phyloP scores from a whole-genome alignment of 257 asterid species.

The Solanum sejunctum region DNA sequence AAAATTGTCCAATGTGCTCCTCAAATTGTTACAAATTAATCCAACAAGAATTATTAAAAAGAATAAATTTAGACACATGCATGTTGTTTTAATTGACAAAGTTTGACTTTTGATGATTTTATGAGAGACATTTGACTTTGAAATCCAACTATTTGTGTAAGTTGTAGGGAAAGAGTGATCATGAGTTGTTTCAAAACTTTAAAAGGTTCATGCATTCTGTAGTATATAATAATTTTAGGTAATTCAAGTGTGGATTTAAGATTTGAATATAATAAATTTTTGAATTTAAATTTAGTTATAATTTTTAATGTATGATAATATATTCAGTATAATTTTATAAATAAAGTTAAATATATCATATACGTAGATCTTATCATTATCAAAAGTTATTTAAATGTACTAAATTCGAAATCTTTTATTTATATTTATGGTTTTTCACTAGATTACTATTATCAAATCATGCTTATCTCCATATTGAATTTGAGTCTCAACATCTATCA shows the following conservation, averaged over 20 bases:
- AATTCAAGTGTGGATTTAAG: too few relatives aligned
- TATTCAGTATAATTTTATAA: not conserved
- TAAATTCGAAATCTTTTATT: too few relatives aligned
- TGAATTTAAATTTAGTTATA: too few relatives aligned
- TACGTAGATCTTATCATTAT: not conserved
- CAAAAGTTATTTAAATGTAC: too few relatives aligned
- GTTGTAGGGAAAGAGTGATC: not conserved
- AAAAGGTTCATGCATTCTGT: not conserved
- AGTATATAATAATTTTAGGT: too few relatives aligned
- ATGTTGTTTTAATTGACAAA: not conserved
- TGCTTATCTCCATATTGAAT: not conserved
- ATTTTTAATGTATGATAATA: too few relatives aligned
- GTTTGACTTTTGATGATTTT: not conserved
- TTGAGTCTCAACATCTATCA: too few relatives aligned
- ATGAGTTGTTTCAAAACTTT: not conserved
- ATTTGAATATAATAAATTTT: too few relatives aligned
- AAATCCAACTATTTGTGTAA: not conserved
- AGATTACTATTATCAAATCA: too few relatives aligned
- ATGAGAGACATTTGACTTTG: not conserved
- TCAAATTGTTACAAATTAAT: not conserved
- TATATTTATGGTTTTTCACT: too few relatives aligned
- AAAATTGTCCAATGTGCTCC: not conserved
- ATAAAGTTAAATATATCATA: not conserved
- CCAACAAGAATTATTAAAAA: not conserved
- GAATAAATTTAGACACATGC: conserved; percentile 6